Percentiles rank a stretch among this genome's conserved stretches.
Conservation (phyloP, 805 yeast genomes). For the Priceomyces haplophilus region DNA sequence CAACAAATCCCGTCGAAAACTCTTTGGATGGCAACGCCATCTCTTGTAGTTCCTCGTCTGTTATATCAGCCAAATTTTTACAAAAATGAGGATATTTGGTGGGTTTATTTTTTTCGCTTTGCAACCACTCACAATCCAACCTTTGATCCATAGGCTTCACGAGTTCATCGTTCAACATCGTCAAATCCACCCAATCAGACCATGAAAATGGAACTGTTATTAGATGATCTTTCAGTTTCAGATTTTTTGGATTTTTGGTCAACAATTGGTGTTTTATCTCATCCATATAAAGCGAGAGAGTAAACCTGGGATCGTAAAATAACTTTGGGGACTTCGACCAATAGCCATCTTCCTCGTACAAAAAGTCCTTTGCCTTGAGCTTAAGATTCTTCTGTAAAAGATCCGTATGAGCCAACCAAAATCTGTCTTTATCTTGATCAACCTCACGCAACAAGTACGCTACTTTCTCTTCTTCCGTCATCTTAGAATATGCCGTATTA, state of each 20-base stretch:
- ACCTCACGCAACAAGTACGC: slow-evolving; percentile 19
- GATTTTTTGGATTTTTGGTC: slow-evolving; percentile 11
- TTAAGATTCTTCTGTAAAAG: slow-evolving; percentile 19
- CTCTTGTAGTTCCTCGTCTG: slow-evolving; percentile 17
- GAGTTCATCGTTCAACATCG: slow-evolving; percentile 27
- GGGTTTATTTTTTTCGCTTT: slow-evolving; percentile 17
- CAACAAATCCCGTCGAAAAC: slow-evolving; percentile 43
- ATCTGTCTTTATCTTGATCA: slow-evolving; percentile 20
- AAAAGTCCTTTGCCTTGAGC: slow-evolving; percentile 19
- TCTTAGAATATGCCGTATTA: slow-evolving; percentile 15
- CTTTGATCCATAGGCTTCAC: slow-evolving; percentile 9
- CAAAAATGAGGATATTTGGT: slow-evolving; percentile 19
- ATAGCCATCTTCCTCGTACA: slow-evolving; percentile 9
- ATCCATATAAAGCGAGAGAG: slow-evolving; percentile 44
- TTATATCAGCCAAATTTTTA: slow-evolving; percentile 13
- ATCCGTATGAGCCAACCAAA: slow-evolving; percentile 29
- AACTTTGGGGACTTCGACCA: slow-evolving; percentile 12
- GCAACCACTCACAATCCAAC: slow-evolving; percentile 20
- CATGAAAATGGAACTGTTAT: slow-evolving; percentile 36
- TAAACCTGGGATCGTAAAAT: slow-evolving; percentile 51
- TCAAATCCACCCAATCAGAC: slow-evolving; percentile 50
- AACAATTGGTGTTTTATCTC: slow-evolving; percentile 30
- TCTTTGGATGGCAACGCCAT: slow-evolving; percentile 19
- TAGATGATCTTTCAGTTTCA: slow-evolving; percentile 12
- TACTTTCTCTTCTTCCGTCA: slow-evolving; percentile 17